Conservation (phyloP, 768 basidiomycete species). For the Boletus tylopilopsis region DNA sequence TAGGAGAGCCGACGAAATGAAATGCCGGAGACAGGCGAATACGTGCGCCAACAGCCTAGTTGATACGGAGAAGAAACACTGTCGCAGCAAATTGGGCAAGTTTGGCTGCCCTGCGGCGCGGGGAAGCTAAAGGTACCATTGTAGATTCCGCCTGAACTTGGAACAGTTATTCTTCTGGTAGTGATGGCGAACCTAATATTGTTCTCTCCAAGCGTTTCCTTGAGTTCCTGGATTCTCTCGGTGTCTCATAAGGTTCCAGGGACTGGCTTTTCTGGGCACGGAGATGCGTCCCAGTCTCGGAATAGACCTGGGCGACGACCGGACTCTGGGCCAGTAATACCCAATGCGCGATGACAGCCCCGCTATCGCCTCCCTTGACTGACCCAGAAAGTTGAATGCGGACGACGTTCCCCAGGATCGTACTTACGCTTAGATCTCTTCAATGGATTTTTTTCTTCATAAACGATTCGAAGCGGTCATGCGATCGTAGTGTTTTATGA, state of each 20-base stretch:
- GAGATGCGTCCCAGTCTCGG: constrained; percentile 40
- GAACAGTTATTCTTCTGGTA: constrained; percentile 43
- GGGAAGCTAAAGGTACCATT: constrained; percentile 11
- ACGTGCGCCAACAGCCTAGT: constrained; percentile 61
- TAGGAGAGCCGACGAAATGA: constrained; percentile 55
- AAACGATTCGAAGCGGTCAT: no score
- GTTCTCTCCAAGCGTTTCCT: constrained; percentile 52
- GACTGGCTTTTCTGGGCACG: constrained; percentile 42
- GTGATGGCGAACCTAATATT: constrained; percentile 45
- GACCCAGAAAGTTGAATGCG: constrained; percentile 47
- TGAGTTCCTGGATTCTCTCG: constrained; percentile 40
- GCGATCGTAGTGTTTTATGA: no score
- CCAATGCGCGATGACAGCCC: constrained; percentile 56
- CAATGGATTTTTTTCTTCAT: no score
- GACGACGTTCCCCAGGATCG: constrained; percentile 27
- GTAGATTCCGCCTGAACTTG: constrained; percentile 50
- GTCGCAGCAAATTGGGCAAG: constrained; percentile 57
- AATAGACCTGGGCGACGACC: constrained; percentile 35
- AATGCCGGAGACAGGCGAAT: constrained; percentile 54
- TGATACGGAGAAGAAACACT: constrained; percentile 38
- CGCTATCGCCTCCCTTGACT: constrained; percentile 50
- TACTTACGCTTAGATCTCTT: no score
- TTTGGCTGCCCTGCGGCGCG: constrained; percentile 5
- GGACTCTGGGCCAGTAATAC: constrained; percentile 44
- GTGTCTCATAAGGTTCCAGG: constrained; percentile 46